phyloP scores from a whole-genome alignment of 805 yeast species.

The Ascoidea tarda region DNA sequence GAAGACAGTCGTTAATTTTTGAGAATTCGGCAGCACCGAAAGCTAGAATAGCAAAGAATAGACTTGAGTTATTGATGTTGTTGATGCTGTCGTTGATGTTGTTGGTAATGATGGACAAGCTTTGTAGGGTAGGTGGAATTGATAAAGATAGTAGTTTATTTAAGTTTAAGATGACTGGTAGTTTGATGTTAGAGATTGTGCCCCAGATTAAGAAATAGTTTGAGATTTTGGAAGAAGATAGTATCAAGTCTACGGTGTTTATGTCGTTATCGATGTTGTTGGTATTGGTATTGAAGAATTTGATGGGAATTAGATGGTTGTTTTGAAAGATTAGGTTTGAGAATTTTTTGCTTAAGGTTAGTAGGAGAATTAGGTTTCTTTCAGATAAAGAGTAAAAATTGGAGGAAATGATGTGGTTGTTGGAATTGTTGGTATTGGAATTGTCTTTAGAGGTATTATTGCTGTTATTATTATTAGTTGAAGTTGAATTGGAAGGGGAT shows the following conservation, averaged over 20 bases:
- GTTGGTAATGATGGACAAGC: no score
- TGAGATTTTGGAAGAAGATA: constrained; percentile 6
- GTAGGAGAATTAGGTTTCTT: constrained; percentile 8
- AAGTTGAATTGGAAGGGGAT: background rate
- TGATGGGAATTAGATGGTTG: constrained; percentile 1
- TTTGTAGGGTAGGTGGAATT: background rate
- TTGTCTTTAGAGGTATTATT: background rate
- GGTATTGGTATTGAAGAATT: background rate
- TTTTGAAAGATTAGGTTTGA: constrained; percentile 4
- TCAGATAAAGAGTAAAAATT: constrained; percentile 10
- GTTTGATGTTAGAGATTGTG: constrained; percentile 10
- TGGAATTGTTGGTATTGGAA: background rate
- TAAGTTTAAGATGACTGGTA: constrained; percentile 10
- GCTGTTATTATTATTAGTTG: background rate
- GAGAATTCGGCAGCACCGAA: constrained; percentile 28
- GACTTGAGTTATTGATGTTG: constrained; percentile 18
- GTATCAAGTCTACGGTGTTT: constrained; percentile 1
- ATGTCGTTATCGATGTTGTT: background rate
- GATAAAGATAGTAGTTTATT: constrained; percentile 8
- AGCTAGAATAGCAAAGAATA: constrained; percentile 29
- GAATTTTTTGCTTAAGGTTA: constrained; percentile 9
- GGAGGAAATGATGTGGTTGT: constrained; percentile 5
- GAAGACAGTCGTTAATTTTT: constrained; percentile 20
- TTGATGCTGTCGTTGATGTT: background rate
- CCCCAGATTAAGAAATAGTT: constrained; percentile 11